phyloP scores from a whole-genome alignment of 2,329 filamentous ascomycete species.

The Ophiostoma sp. region DNA sequence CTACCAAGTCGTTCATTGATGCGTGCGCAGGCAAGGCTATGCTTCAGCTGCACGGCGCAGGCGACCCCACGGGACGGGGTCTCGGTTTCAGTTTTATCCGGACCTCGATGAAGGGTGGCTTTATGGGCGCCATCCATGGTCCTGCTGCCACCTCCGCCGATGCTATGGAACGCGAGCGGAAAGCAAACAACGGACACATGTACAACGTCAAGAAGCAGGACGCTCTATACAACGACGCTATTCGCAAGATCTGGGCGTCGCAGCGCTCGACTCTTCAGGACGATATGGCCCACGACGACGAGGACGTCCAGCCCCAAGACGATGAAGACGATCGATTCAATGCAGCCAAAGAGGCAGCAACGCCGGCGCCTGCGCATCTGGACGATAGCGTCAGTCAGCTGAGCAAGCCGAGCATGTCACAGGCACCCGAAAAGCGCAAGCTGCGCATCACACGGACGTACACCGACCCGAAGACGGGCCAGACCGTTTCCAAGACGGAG shows the following conservation, averaged over 20 bases:
- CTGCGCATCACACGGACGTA: slow-evolving; percentile 66
- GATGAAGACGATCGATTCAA: slow-evolving; percentile 66
- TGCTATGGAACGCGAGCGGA: slow-evolving; percentile 79
- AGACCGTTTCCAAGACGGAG: slow-evolving; percentile 57
- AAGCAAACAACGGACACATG: slow-evolving; percentile 86
- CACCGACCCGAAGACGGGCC: slow-evolving; percentile 51
- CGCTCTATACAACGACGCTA: slow-evolving; percentile 83
- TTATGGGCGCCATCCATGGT: slow-evolving; percentile 69
- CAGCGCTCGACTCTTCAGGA: slow-evolving; percentile 76
- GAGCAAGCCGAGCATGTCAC: slow-evolving; percentile 60
- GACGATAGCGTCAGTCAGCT: slow-evolving; percentile 80
- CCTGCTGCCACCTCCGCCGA: slow-evolving; percentile 66
- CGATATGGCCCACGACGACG: slow-evolving; percentile 59
- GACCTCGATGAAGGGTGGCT: slow-evolving; percentile 98
- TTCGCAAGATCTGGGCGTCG: slow-evolving; percentile 85
- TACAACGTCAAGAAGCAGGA: slow-evolving; percentile 98
- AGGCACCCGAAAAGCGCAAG: slow-evolving; percentile 61
- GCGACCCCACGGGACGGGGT: slow-evolving; percentile 88
- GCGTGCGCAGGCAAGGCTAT: slow-evolving; percentile 94
- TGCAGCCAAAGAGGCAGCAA: slow-evolving; percentile 57
- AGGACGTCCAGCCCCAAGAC: slow-evolving; percentile 52
- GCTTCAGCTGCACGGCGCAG: slow-evolving; percentile 88
- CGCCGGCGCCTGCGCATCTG: slow-evolving; percentile 29
- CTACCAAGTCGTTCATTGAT: slow-evolving; percentile 92
- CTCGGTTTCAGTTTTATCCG: slow-evolving; percentile 96